Evolutionary conservation across 2,329 filamentous ascomycete genomes (phyloP).

Genomic region (Colletotrichum euphorbiae): DNA sequence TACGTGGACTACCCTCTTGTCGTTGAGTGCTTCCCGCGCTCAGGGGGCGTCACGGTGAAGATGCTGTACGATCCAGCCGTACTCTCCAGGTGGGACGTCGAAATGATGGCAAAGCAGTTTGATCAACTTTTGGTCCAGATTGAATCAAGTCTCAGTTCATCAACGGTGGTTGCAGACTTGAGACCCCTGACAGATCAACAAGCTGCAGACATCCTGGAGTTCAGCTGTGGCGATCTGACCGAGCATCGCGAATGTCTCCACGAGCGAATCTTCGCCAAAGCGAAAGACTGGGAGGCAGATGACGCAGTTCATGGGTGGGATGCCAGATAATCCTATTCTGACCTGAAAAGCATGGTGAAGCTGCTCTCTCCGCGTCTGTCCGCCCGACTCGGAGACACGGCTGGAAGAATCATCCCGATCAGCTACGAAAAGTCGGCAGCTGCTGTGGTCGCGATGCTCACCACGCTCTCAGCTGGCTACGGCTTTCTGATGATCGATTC

Average conservation of each 20-base stretch:
- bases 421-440: conserved; percentile 14
- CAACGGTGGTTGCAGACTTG: background rate
- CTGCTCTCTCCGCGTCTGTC: conserved; percentile 9
- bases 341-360: conserved; percentile 9
- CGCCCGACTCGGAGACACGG: background rate
- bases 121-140: conserved; percentile 6
- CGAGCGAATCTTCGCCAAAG: conserved; percentile 7
- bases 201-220: conserved; percentile 14
- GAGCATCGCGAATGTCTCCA: conserved; percentile 13
- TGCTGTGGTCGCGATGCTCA: conserved; percentile 3
- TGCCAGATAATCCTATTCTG: conserved; percentile 11
- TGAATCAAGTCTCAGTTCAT: background rate
- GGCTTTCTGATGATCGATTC: conserved; percentile 13
- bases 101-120: conserved; percentile 15
- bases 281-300: background rate
- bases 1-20: conserved; percentile 16
- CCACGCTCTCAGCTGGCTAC: conserved; percentile 8
- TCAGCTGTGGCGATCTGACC: conserved; percentile 11
- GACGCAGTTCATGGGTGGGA: conserved; percentile 9
- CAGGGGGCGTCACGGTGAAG: conserved; percentile 10
- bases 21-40: conserved; percentile 9
- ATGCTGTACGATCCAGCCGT: conserved; percentile 12
- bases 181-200: conserved; percentile 15
- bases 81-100: background rate
- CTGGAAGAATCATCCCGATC: conserved; percentile 1